These are phyloP conservation scores for Effrenium voratum DNA, from an alignment of 73 alveolate genomes.

Conservation along the genomic window DNA sequence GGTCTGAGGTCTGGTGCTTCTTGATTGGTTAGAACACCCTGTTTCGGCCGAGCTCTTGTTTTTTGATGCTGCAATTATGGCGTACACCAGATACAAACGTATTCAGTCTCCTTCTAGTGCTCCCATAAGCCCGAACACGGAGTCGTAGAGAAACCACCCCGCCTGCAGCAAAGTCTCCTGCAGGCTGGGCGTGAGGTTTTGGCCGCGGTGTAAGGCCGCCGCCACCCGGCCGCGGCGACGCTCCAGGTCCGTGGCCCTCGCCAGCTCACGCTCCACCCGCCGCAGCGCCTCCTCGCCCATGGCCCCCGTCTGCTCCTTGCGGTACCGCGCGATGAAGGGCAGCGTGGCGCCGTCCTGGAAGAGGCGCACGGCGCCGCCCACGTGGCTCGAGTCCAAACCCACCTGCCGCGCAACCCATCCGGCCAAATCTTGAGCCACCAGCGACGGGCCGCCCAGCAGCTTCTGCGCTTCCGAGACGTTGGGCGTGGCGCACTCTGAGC, in stretches of 20 bases:
- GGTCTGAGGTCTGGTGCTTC: too few relatives aligned
- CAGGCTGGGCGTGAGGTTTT: constrained; percentile 23
- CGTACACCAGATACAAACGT: too few relatives aligned
- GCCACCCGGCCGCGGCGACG: constrained; percentile 77
- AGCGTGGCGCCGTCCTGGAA: constrained; percentile 79
- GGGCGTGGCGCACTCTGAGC: constrained; percentile 34
- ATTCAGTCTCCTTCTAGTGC: too few relatives aligned
- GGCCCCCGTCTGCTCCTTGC: constrained; percentile 90
- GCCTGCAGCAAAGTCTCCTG: background rate
- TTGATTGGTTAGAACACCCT: too few relatives aligned
- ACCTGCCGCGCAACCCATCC: constrained; percentile 48
- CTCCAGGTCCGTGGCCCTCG: constrained; percentile 54
- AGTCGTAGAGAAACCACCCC: too few relatives aligned
- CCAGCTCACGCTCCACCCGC: constrained; percentile 60
- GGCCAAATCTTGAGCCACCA: background rate
- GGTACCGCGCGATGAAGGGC: constrained; percentile 92
- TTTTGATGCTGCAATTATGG: too few relatives aligned
- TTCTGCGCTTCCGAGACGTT: constrained; percentile 46
- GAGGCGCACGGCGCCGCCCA: constrained; percentile 87
- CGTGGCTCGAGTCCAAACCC: constrained; percentile 1
- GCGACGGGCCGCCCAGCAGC: constrained; percentile 64
- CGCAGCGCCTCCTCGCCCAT: constrained; percentile 76
- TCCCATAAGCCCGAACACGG: too few relatives aligned
- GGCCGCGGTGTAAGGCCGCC: constrained; percentile 62
- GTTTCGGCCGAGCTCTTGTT: too few relatives aligned